Percentiles rank a stretch among this genome's conserved stretches.
phyloP scores from a whole-genome alignment of 257 asterid genomes.

The Nicotiana attenuata region DNA sequence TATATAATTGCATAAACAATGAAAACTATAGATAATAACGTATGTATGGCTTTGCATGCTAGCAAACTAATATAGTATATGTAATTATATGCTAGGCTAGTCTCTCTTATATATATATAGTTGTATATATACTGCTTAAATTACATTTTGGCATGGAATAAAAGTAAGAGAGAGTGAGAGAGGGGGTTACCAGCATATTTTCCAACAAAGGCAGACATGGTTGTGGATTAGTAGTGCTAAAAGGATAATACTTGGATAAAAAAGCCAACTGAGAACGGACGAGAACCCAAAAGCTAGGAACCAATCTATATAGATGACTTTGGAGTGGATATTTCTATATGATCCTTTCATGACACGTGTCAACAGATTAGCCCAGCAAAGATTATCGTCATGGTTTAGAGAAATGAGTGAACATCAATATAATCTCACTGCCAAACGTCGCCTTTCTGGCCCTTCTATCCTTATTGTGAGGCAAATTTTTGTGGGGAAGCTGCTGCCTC shows the following conservation, averaged over 20 bases:
- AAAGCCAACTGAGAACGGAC: slow-evolving; percentile 2
- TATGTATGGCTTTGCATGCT: neutral
- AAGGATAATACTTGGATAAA: slow-evolving; percentile 14
- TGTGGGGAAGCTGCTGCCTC: neutral
- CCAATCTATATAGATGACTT: slow-evolving; percentile 20
- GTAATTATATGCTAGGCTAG: neutral
- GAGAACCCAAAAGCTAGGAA: slow-evolving; percentile 13
- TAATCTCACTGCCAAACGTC: slow-evolving; percentile 27
- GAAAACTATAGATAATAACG: no score
- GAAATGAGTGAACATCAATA: slow-evolving; percentile 44
- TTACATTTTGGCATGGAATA: neutral
- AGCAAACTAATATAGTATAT: neutral
- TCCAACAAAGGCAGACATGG: slow-evolving; percentile 86
- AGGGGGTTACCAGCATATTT: slow-evolving; percentile 62
- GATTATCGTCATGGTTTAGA: slow-evolving; percentile 53
- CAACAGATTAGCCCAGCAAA: slow-evolving; percentile 44
- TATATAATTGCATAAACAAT: neutral
- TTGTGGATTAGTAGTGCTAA: neutral
- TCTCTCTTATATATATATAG: neutral
- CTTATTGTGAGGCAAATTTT: neutral
- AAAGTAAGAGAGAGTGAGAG: neutral
- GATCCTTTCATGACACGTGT: slow-evolving; percentile 48
- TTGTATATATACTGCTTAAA: neutral
- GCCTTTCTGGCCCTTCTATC: neutral
- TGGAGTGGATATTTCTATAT: slow-evolving; percentile 30